Conservation (phyloP, 2,329 filamentous ascomycete species). For the Hymenoscyphus scutula region DNA sequence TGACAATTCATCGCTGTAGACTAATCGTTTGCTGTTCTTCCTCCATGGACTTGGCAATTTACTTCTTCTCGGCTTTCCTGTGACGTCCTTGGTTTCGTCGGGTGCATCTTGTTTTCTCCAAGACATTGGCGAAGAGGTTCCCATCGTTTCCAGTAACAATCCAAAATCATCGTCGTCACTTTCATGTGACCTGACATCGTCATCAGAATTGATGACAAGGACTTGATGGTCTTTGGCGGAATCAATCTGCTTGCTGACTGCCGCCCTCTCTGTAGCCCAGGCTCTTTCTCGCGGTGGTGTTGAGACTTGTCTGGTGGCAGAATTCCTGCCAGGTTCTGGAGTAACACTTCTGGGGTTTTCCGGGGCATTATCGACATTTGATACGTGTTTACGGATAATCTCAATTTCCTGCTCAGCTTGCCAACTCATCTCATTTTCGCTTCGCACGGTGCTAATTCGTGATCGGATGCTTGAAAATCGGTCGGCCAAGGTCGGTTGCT, state of each 20-base stretch:
- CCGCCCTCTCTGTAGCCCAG: constrained; percentile 30
- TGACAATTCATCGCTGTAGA: constrained; percentile 35
- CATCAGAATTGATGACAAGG: constrained; percentile 31
- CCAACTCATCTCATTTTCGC: constrained; percentile 33
- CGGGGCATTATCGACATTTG: constrained; percentile 11
- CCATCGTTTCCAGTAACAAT: constrained; percentile 35
- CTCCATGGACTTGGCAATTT: constrained; percentile 37
- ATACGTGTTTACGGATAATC: constrained; percentile 10
- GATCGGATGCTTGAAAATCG: constrained; percentile 17
- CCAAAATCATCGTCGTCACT: constrained; percentile 34
- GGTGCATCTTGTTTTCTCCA: constrained; percentile 10
- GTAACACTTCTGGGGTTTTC: background rate
- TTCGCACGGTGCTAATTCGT: constrained; percentile 16
- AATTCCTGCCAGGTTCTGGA: background rate
- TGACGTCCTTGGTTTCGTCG: constrained; percentile 11
- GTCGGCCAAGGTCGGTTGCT: constrained; percentile 17
- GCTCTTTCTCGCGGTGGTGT: constrained; percentile 20
- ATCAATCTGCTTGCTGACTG: constrained; percentile 28
- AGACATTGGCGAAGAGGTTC: constrained; percentile 33
- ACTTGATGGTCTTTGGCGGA: constrained; percentile 24
- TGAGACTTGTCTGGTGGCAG: background rate
- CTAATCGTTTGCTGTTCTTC: constrained; percentile 33
- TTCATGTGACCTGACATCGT: constrained; percentile 14
- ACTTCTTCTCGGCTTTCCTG: constrained; percentile 30
- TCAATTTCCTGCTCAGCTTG: constrained; percentile 28